Evolutionary conservation across 495 filamentous ascomycete species (phyloP), one percentile per base, ranked within the genome.

Genomic region (Apiosordaria backusii): DNA sequence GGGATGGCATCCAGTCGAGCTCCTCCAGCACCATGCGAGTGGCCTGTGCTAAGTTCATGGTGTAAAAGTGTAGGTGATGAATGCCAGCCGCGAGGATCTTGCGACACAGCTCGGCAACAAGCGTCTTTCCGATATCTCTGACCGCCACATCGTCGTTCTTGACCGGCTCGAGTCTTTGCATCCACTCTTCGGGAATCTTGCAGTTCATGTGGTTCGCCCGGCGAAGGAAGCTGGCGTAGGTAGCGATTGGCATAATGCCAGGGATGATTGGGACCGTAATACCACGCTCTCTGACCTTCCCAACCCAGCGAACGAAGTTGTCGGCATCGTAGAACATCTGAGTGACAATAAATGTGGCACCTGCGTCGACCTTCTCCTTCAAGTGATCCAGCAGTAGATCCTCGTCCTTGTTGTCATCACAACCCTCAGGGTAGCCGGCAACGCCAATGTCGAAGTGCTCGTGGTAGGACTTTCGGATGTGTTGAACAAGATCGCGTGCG

Each of bases 321-420:
- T 99, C 94, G 25, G 87, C 92, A 75, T 98, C 93, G 79, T 99
- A 99, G 78, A 97, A 97, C 96, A 99, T 99, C 81, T 99, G 96
- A 0, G 96, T 98, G 61, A 99, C 89, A 59, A 99, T 87, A 77
- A 97, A 97, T 10, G 91, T 88, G 61, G 89, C 93, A 50, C 96
- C 96, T 58, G 91, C 92, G 79, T 99, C 96, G 58, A 98, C 88
- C 79, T 99, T 99, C 79, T 98, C 91, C 81, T 98, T 98, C 73
- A 98, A 78, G 75, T 98, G 96, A 65, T 97, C 90, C 64, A 98
- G 86, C 74, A 98, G 83, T 24, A 85, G 78, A 29, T 97, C 92
- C 19, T 88, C 87, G 72, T 97, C 91, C 57, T 89, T 82, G 70
- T 96, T 90, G 72, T 98, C 96, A 69, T 99, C 96, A 66, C 88